A percentile compares a stretch with the other conserved stretches of the same genome.
Evolutionary conservation across 1,139 yeast species (phyloP).

Genomic region (Saccharomyces hybrid): DNA sequence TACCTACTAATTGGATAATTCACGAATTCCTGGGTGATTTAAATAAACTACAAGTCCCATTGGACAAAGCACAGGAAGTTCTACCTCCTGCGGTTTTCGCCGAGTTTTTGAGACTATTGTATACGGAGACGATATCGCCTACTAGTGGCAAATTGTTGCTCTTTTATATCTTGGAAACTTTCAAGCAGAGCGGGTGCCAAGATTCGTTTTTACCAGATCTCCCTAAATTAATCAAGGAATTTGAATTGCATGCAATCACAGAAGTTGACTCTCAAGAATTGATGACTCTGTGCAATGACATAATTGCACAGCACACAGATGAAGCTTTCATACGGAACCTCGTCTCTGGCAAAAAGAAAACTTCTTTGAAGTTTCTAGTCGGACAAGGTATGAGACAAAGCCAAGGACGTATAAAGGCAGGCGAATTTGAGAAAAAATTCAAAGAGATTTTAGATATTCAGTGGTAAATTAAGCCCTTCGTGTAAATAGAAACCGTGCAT

Average conservation of each 20-base stretch:
- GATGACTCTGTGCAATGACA: slow-evolving; percentile 43
- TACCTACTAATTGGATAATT: slow-evolving; percentile 73
- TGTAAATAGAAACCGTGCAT: slow-evolving; percentile 4
- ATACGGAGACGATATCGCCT: slow-evolving; percentile 38
- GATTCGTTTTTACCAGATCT: slow-evolving; percentile 27
- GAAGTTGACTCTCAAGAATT: slow-evolving; percentile 40
- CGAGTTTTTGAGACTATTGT: slow-evolving; percentile 39
- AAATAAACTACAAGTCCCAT: slow-evolving; percentile 41
- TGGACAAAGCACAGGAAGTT: slow-evolving; percentile 31
- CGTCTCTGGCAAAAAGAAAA: slow-evolving; percentile 48
- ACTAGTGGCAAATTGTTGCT: slow-evolving; percentile 63
- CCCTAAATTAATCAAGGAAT: slow-evolving; percentile 43
- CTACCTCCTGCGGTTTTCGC: slow-evolving; percentile 37
- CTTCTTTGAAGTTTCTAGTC: slow-evolving; percentile 63
- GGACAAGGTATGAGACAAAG: slow-evolving; percentile 80
- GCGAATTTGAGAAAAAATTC: slow-evolving; percentile 41
- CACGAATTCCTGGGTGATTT: slow-evolving; percentile 74
- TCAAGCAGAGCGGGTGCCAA: slow-evolving; percentile 29
- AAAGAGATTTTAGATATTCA: slow-evolving; percentile 25
- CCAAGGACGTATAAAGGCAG: slow-evolving; percentile 58
- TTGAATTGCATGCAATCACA: slow-evolving; percentile 39
- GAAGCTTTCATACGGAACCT: slow-evolving; percentile 53
- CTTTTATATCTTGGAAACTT: slow-evolving; percentile 48
- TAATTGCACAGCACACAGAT: slow-evolving; percentile 40
- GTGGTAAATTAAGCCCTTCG: slow-evolving; percentile 9